Percentiles rank a stretch among this genome's conserved stretches.
These are phyloP conservation scores for Nitzschia sp. DNA, from an alignment of 108 stramenopile genomes.

Conservation along the genomic window DNA sequence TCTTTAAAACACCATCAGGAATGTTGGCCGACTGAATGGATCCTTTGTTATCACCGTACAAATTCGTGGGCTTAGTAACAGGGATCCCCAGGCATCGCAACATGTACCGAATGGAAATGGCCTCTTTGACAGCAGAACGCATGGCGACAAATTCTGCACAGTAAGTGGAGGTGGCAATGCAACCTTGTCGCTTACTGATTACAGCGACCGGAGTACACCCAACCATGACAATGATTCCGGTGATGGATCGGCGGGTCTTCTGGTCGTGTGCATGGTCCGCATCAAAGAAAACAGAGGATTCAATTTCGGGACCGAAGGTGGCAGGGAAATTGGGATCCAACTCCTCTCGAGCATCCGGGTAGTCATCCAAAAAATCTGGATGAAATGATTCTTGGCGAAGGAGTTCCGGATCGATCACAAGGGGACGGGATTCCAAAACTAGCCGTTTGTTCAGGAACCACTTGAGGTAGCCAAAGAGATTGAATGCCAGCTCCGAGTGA, in stretches of 20 bases:
- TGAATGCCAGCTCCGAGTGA: slow-evolving; percentile 10
- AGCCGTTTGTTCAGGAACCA: slow-evolving; percentile 2
- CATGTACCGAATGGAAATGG: slow-evolving; percentile 46
- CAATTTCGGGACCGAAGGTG: slow-evolving; percentile 10
- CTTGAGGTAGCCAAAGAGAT: slow-evolving; percentile 20
- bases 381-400: not conserved
- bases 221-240: slow-evolving; percentile 8
- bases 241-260: slow-evolving; percentile 28
- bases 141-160: slow-evolving; percentile 58
- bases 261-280: slow-evolving; percentile 41
- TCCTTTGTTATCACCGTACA: slow-evolving; percentile 36
- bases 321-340: slow-evolving; percentile 30
- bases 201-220: not conserved
- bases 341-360: slow-evolving; percentile 14
- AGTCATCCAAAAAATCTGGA: slow-evolving; percentile 1
- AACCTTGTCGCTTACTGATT: not conserved
- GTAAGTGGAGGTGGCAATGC: slow-evolving; percentile 35
- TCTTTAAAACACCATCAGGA: slow-evolving; percentile 37
- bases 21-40: slow-evolving; percentile 8
- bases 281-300: slow-evolving; percentile 32
- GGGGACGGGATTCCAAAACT: not conserved
- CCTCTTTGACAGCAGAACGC: slow-evolving; percentile 36
- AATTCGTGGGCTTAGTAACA: slow-evolving; percentile 27
- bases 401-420: slow-evolving; percentile 33
- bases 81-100: slow-evolving; percentile 51